These are phyloP conservation scores for Lolium multiflorum DNA, from an alignment of 176 grass and related monocot genomes.

Conservation along the genomic window DNA sequence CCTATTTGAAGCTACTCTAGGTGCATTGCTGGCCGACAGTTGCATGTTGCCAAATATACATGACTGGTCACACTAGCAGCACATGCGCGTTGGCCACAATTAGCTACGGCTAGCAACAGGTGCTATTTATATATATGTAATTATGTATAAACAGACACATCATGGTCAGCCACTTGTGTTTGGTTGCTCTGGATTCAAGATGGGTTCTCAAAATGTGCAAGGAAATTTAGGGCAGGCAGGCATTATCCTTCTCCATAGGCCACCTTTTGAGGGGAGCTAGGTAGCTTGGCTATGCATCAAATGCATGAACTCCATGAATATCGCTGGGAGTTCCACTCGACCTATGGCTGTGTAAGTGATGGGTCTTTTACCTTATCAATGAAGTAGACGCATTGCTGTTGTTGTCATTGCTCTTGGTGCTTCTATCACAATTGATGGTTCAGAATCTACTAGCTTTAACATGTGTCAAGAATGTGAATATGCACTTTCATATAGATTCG, in stretches of 20 bases:
- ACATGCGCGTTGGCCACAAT: constrained; percentile 46
- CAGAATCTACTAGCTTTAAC: constrained; percentile 42
- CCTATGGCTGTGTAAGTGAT: constrained; percentile 44
- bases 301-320: constrained; percentile 28
- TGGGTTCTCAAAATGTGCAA: constrained; percentile 38
- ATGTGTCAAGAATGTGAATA: constrained; percentile 26
- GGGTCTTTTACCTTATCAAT: constrained; percentile 9
- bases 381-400: constrained; percentile 19
- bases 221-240: constrained; percentile 8
- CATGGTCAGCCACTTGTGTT: constrained; percentile 35
- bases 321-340: constrained; percentile 45
- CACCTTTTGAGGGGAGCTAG: constrained; percentile 28
- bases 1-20: constrained; percentile 31
- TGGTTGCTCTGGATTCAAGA: constrained; percentile 31
- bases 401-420: constrained; percentile 46
- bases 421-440: constrained; percentile 45
- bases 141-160: constrained; percentile 20
- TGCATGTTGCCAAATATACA: constrained; percentile 49
- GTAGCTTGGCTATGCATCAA: constrained; percentile 11
- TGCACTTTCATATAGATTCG: background rate
- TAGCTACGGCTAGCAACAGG: constrained; percentile 20
- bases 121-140: constrained; percentile 29
- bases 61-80: constrained; percentile 41
- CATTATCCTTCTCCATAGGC: constrained; percentile 4
- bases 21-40: constrained; percentile 53